Percentiles rank a stretch among this genome's conserved stretches.
Evolutionary conservation across 2,329 filamentous ascomycete genomes (phyloP).

Genomic region (Aspergillus terreus): DNA sequence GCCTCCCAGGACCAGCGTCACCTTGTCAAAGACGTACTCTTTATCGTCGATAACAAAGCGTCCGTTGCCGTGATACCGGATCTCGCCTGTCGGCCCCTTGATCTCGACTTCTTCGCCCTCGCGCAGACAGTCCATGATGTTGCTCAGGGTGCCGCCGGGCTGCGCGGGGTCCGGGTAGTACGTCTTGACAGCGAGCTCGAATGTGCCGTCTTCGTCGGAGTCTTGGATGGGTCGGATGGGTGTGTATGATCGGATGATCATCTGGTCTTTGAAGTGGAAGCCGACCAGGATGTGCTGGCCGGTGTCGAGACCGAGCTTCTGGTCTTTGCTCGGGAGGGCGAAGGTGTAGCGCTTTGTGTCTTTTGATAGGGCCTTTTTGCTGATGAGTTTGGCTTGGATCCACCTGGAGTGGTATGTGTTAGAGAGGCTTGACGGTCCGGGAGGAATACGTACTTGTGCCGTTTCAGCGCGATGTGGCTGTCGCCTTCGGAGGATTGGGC

Average conservation of each 20-base stretch:
- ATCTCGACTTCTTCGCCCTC: slow-evolving; percentile 50
- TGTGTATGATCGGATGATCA: slow-evolving; percentile 51
- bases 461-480: slow-evolving; percentile 36
- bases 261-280: slow-evolving; percentile 50
- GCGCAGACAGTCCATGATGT: slow-evolving; percentile 50
- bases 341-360: slow-evolving; percentile 28
- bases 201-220: slow-evolving; percentile 39
- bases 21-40: slow-evolving; percentile 39
- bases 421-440: neutral
- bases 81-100: slow-evolving; percentile 50
- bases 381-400: slow-evolving; percentile 43
- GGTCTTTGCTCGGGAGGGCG: slow-evolving; percentile 28
- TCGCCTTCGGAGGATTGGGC: slow-evolving; percentile 31
- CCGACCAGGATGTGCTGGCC: slow-evolving; percentile 54
- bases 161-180: slow-evolving; percentile 48
- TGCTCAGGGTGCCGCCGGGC: slow-evolving; percentile 53
- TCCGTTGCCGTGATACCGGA: slow-evolving; percentile 47
- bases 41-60: slow-evolving; percentile 45
- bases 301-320: slow-evolving; percentile 47
- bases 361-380: slow-evolving; percentile 40
- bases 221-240: slow-evolving; percentile 50
- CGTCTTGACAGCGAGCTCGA: slow-evolving; percentile 27
- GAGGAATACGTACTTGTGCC: slow-evolving; percentile 17
- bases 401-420: slow-evolving; percentile 29
- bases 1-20: slow-evolving; percentile 50